Evolutionary conservation across 176 grass and related monocot genomes (phyloP).

Genomic region (Alopecurus myosuroides): DNA sequence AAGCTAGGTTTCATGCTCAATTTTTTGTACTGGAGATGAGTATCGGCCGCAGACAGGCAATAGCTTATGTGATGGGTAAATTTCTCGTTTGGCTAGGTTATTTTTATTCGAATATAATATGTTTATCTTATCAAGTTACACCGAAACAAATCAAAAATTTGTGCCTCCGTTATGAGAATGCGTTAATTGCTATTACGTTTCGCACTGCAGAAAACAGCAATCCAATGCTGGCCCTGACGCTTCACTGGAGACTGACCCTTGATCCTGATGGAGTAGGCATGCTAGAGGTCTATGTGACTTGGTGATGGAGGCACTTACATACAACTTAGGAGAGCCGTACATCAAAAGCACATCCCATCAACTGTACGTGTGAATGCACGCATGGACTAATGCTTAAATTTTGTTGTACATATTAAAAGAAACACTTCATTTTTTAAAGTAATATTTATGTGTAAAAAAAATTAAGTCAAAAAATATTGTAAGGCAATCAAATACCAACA

Average conservation of each 20-base stretch:
- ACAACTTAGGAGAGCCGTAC: no score
- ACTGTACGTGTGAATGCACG: no score
- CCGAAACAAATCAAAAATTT: neutral
- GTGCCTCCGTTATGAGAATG: neutral
- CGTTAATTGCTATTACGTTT: neutral
- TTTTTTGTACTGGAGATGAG: neutral
- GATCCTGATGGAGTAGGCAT: neutral
- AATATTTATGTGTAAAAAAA: no score
- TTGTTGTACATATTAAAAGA: no score
- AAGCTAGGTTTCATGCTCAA: neutral
- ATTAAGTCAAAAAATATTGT: no score
- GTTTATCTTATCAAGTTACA: neutral
- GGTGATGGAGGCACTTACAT: no score
- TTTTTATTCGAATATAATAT: neutral
- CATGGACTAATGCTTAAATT: no score
- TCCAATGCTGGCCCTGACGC: neutral
- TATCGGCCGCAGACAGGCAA: neutral
- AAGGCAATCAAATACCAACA: no score
- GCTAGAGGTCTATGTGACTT: no score
- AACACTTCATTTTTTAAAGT: no score
- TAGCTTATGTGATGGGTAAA: neutral
- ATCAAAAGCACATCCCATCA: no score
- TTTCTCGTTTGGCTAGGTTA: neutral
- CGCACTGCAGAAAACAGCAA: neutral
- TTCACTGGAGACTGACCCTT: neutral